Conservation (phyloP, 1,284 basidiomycete species). For the Melampsora larici-populina region DNA sequence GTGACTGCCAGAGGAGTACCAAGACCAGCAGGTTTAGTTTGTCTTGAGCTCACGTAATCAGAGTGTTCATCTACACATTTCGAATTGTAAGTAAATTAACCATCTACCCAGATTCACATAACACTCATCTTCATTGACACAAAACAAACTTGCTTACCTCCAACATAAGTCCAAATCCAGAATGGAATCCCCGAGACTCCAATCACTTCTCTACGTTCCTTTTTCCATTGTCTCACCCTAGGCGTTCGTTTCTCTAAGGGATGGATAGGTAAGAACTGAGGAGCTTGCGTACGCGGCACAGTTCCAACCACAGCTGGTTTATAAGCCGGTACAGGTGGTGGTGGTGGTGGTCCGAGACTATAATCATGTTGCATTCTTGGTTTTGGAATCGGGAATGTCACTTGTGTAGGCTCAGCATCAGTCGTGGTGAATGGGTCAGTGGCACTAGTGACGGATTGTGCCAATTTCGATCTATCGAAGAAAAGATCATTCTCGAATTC, state of each 20-base stretch:
- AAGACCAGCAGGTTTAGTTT: background rate
- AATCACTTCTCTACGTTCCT: constrained; percentile 15
- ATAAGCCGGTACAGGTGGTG: constrained; percentile 41
- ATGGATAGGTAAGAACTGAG: constrained; percentile 33
- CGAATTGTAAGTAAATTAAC: background rate
- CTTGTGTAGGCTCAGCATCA: background rate
- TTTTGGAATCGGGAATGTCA: constrained; percentile 3
- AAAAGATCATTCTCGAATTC: background rate
- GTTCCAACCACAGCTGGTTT: constrained; percentile 23
- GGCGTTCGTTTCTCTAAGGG: constrained; percentile 37
- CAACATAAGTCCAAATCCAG: constrained; percentile 40
- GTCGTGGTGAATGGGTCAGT: constrained; percentile 5
- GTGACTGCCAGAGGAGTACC: background rate
- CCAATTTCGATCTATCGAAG: constrained; percentile 16
- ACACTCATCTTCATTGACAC: background rate
- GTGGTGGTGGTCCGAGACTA: constrained; percentile 31
- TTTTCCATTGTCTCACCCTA: constrained; percentile 30
- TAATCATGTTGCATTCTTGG: constrained; percentile 26
- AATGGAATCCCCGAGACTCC: constrained; percentile 37
- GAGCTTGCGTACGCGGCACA: constrained; percentile 11
- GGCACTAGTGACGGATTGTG: constrained; percentile 2
- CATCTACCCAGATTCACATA: too few relatives aligned
- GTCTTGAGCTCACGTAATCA: constrained; percentile 23
- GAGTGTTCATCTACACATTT: constrained; percentile 28
- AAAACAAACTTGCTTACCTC: constrained; percentile 21